Base-by-base conservation (phyloP, 495 filamentous ascomycete genomes). In the Lentithecium fluviatile region DNA sequence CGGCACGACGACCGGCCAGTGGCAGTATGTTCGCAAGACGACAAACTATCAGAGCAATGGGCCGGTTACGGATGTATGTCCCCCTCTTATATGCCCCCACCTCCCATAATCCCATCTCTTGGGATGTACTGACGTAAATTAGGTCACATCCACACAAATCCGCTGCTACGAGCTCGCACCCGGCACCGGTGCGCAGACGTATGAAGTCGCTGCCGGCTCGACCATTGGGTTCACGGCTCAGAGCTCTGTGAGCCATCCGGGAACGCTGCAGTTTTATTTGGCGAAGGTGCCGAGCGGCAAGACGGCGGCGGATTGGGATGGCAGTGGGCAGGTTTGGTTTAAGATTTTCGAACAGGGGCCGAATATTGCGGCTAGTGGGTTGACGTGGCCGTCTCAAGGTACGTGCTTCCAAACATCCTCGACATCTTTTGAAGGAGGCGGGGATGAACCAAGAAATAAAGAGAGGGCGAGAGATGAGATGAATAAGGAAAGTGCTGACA, bases 231-330 rank as follows among this genome's bases (percentile, higher is more conserved):
- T 78, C 74, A 74, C 72, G 45, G 76, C 76, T 19, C 72, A 72
- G 23, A 69, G 73, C 0, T 77, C 68, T 51, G 77, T 82, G 63
- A 75, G 73, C 19, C 80, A 82, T 52, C 78, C 79, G 19, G 80
- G 80, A 17, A 79, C 80, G 15, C 73, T 82, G 55, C 69, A 70
- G 25, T 73, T 81, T 40, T 83, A 81, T 68, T 79, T 83, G 70
- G 80, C 79, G 53, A 80, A 82, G 68, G 67, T 65, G 20, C 79
- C 79, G 0, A 42, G 62, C 0, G 79, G 78, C 25, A 52, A 79
- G 59, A 76, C 73, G 0, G 77, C 76, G 0, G 74, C 71, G 3
- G 72, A 72, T 26, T 82, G 71, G 57, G 77, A 81, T 65, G 80
- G 80, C 37, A 74, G 68, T 67, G 80, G 80, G 6, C 64, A 68